phyloP scores from a whole-genome alignment of 2,329 filamentous ascomycete genomes.

The Claviceps capensis region DNA sequence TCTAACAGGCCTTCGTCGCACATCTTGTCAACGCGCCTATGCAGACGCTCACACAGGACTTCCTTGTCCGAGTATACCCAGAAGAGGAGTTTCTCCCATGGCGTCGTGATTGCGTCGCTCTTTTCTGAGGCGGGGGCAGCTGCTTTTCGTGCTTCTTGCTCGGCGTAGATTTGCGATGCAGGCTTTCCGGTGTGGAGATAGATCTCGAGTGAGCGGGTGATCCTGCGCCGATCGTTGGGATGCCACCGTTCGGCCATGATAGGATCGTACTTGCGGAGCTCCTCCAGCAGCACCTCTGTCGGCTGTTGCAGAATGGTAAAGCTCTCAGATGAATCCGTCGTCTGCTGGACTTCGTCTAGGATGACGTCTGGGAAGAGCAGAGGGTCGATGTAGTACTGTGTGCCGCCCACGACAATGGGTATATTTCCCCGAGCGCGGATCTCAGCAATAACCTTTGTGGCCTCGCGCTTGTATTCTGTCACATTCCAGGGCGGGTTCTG shows the following conservation, averaged over 20 bases:
- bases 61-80: constrained; percentile 74
- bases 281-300: constrained; percentile 57
- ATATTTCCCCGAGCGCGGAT: constrained; percentile 67
- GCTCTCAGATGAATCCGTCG: constrained; percentile 20
- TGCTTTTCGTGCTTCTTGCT: constrained; percentile 45
- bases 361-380: constrained; percentile 64
- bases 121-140: constrained; percentile 13
- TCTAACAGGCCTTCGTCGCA: constrained; percentile 38
- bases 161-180: constrained; percentile 76
- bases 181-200: constrained; percentile 68
- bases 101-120: constrained; percentile 8
- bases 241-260: constrained; percentile 87
- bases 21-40: constrained; percentile 76
- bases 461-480: constrained; percentile 59
- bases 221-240: constrained; percentile 82
- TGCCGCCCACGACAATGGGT: constrained; percentile 86
- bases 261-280: constrained; percentile 70
- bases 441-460: constrained; percentile 55
- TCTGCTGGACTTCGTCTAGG: constrained; percentile 24
- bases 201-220: constrained; percentile 79
- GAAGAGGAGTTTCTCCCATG: constrained; percentile 55
- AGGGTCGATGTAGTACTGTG: constrained; percentile 87
- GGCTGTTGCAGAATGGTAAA: constrained; percentile 61
- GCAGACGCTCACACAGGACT: constrained; percentile 54
- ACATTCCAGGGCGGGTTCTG: constrained; percentile 75